Conservation (phyloP, 257 asterid genomes). For the Cinchona pubescens region DNA sequence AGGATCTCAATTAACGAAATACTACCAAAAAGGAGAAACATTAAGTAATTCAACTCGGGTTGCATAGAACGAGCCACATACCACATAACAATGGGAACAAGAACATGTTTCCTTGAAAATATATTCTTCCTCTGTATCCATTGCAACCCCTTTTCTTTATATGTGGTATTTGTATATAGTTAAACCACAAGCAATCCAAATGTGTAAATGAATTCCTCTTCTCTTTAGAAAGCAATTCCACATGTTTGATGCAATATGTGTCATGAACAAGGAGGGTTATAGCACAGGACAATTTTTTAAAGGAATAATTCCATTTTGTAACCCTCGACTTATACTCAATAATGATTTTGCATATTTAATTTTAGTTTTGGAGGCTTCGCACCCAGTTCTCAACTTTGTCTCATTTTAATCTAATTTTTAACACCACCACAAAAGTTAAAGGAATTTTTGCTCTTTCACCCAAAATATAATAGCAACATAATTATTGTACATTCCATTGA, state of each 20-base stretch:
- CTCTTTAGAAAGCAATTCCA: constrained; percentile 50
- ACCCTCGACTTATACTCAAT: too few species aligned
- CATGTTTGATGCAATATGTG: constrained; percentile 23
- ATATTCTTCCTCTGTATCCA: constrained; percentile 51
- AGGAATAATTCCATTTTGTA: too few species aligned
- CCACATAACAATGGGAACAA: constrained; percentile 67
- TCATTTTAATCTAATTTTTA: too few species aligned
- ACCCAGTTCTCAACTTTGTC: too few species aligned
- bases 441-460: too few species aligned
- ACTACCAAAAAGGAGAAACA: neutral
- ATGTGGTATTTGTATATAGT: constrained; percentile 22
- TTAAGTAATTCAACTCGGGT: neutral
- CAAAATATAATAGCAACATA: too few species aligned
- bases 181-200: constrained; percentile 59
- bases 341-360: too few species aligned
- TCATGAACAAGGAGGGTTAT: neutral
- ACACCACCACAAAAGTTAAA: too few species aligned
- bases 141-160: constrained; percentile 37
- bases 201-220: constrained; percentile 36
- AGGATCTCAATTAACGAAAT: constrained; percentile 6
- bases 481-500: too few species aligned
- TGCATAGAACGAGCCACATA: constrained; percentile 27
- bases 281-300: neutral
- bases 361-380: too few species aligned
- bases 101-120: constrained; percentile 49